phyloP scores from a whole-genome alignment of 2,329 filamentous ascomycete species.

The Diaporthe helianthi region DNA sequence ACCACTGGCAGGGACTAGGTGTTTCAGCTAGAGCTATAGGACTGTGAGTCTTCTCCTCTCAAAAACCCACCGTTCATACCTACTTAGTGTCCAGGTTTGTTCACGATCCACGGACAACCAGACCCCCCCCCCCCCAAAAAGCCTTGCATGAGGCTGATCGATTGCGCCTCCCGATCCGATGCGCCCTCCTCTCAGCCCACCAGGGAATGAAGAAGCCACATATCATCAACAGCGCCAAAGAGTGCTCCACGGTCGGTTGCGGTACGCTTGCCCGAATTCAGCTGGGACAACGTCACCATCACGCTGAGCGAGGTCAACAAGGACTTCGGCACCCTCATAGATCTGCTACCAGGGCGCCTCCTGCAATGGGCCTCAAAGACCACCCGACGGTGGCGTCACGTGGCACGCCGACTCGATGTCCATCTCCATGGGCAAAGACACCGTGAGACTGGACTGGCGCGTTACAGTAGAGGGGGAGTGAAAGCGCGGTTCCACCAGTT shows the following conservation, averaged over 20 bases:
- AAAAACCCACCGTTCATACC: neutral
- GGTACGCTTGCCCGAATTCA: constrained; percentile 32
- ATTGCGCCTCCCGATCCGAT: neutral
- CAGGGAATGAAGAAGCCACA: constrained; percentile 33
- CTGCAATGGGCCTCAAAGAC: constrained; percentile 25
- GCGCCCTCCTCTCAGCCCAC: neutral
- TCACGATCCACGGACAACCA: neutral
- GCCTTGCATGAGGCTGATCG: neutral
- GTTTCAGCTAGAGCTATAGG: constrained; percentile 21
- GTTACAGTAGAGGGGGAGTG: neutral
- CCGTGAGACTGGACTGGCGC: constrained; percentile 17
- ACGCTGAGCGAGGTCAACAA: constrained; percentile 29
- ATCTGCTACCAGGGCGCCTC: constrained; percentile 25
- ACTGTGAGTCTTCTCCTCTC: constrained; percentile 7
- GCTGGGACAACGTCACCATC: constrained; percentile 29
- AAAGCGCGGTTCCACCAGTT: neutral
- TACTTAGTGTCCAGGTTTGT: no score
- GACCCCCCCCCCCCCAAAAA: neutral
- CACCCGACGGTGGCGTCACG: constrained; percentile 29
- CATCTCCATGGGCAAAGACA: constrained; percentile 26
- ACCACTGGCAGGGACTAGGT: neutral
- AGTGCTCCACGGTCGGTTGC: constrained; percentile 25
- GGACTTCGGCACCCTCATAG: constrained; percentile 7
- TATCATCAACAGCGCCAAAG: constrained; percentile 33
- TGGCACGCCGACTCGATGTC: constrained; percentile 29